phyloP scores from a whole-genome alignment of 208 protist species.

The Leishmania braziliensis region DNA sequence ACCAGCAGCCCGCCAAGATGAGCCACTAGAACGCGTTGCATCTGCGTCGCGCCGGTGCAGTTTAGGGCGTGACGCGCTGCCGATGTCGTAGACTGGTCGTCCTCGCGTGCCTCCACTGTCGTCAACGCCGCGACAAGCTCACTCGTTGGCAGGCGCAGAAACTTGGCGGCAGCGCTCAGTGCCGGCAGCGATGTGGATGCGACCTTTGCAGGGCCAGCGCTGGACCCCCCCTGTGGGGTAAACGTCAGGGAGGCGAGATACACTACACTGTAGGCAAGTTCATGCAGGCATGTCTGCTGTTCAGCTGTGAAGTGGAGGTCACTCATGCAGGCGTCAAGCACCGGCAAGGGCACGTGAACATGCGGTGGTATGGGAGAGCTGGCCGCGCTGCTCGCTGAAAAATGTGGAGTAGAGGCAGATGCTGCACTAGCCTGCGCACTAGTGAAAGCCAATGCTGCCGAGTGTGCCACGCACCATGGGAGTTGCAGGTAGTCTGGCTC shows the following conservation, averaged over 20 bases:
- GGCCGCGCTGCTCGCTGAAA: background rate
- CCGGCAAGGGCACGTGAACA: background rate
- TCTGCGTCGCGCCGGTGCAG: constrained; percentile 26
- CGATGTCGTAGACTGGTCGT: background rate
- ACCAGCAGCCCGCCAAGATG: constrained; percentile 25
- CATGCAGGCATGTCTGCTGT: constrained; percentile 11
- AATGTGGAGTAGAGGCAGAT: background rate
- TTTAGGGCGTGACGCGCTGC: constrained; percentile 20
- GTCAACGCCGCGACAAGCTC: constrained; percentile 20
- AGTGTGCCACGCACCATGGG: constrained; percentile 10
- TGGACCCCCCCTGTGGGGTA: background rate
- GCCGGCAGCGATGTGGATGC: background rate
- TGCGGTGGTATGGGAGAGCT: background rate
- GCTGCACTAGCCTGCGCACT: background rate
- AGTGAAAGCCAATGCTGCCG: background rate
- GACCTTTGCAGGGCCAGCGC: constrained; percentile 6
- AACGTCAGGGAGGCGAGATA: constrained; percentile 16
- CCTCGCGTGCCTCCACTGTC: constrained; percentile 7
- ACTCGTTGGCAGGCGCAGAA: constrained; percentile 10
- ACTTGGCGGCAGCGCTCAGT: constrained; percentile 8
- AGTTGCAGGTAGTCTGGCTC: constrained; percentile 3
- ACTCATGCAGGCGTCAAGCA: background rate
- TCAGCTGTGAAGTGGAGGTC: constrained; percentile 5
- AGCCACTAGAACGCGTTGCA: constrained; percentile 19
- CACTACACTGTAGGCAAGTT: background rate